phyloP scores from a whole-genome alignment of 2,329 filamentous ascomycete species.

The Capronia americana region DNA sequence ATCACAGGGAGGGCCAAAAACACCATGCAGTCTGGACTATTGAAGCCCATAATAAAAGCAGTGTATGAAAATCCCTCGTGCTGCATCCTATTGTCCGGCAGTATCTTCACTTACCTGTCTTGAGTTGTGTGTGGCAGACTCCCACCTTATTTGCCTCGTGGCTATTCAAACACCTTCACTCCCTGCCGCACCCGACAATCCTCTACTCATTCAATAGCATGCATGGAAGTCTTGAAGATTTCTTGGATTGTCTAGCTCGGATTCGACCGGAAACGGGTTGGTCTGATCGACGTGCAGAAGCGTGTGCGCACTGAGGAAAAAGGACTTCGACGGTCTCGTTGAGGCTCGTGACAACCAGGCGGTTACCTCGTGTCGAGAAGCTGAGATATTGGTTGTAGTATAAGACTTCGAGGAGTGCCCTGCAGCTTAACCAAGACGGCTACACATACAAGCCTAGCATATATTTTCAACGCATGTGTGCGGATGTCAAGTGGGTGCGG shows the following conservation, averaged over 20 bases:
- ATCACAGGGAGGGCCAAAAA: neutral
- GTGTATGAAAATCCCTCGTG: constrained; percentile 1
- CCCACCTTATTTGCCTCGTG: constrained; percentile 12
- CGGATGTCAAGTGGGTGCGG: constrained; percentile 8
- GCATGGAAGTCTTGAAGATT: constrained; percentile 14
- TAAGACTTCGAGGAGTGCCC: neutral
- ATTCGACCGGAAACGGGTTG: neutral
- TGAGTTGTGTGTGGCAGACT: constrained; percentile 16
- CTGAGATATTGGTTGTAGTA: neutral
- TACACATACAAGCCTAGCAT: neutral
- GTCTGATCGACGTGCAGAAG: neutral
- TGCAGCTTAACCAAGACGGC: neutral
- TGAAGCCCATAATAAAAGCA: constrained; percentile 16
- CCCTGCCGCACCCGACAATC: constrained; percentile 28
- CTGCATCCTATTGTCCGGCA: constrained; percentile 11
- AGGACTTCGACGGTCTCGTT: neutral
- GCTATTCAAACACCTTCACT: constrained; percentile 33
- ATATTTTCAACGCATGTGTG: neutral
- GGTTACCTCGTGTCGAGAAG: neutral
- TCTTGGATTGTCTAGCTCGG: neutral
- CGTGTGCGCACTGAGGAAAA: neutral
- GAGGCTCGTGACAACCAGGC: neutral
- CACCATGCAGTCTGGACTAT: constrained; percentile 1
- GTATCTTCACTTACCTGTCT: constrained; percentile 31
- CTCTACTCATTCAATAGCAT: constrained; percentile 19